Conservation (phyloP, 1,139 yeast genomes). For the Meyerozyma athensensis region DNA sequence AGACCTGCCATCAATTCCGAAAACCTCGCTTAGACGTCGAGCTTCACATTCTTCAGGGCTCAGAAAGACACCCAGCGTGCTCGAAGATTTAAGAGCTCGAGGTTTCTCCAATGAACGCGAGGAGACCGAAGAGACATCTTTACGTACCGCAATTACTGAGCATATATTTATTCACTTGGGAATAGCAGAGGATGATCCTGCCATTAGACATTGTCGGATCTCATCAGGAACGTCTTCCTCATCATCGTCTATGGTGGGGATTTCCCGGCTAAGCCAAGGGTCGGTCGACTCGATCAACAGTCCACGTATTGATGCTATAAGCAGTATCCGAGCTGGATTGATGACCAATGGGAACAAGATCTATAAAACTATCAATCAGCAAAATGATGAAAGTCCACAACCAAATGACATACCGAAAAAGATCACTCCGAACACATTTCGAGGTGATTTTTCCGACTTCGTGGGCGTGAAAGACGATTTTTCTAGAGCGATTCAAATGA, state of each 20-base stretch:
- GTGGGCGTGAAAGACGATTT: slow-evolving; percentile 60
- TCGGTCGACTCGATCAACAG: not conserved
- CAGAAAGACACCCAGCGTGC: not conserved
- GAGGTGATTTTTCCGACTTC: slow-evolving; percentile 26
- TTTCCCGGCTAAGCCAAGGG: slow-evolving; percentile 17
- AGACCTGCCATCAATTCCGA: slow-evolving; percentile 1
- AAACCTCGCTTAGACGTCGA: not conserved
- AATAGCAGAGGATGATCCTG: slow-evolving; percentile 36
- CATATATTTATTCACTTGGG: slow-evolving; percentile 73
- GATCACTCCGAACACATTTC: not conserved
- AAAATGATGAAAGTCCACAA: slow-evolving; percentile 8
- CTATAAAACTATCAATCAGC: slow-evolving; percentile 26
- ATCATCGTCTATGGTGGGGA: slow-evolving; percentile 23
- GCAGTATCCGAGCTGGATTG: not conserved
- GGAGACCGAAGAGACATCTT: slow-evolving; percentile 71
- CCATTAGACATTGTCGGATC: slow-evolving; percentile 8
- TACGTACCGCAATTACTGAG: slow-evolving; percentile 69
- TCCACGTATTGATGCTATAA: not conserved
- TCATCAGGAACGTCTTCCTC: slow-evolving; percentile 20
- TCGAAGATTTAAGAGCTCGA: slow-evolving; percentile 29
- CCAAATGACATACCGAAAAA: not conserved
- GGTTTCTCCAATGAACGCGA: slow-evolving; percentile 56
- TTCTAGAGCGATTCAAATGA: slow-evolving; percentile 56
- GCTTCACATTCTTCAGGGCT: not conserved
- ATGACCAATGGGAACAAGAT: slow-evolving; percentile 16